Percentiles rank a stretch among this genome's conserved stretches.
Conservation (phyloP, 225 moss, liverwort and hornwort genomes). For the Pleurozium schreberi region DNA sequence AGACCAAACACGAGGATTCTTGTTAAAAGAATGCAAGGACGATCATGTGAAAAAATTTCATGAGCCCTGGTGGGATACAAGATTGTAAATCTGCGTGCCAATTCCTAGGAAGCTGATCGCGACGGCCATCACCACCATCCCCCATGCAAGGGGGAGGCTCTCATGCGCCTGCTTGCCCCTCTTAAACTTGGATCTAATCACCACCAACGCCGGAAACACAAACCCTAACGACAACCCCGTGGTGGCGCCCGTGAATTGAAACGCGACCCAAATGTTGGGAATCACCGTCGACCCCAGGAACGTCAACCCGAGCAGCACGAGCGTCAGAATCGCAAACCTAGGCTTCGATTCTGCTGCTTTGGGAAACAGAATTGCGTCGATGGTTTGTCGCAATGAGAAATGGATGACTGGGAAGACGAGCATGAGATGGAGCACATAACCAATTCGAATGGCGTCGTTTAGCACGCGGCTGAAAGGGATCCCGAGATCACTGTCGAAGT, state of each 20-base stretch:
- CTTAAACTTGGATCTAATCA: slow-evolving; percentile 37
- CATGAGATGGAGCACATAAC: slow-evolving; percentile 73
- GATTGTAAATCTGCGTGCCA: slow-evolving; percentile 68
- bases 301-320: slow-evolving; percentile 30
- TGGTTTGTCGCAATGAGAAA: slow-evolving; percentile 67
- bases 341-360: slow-evolving; percentile 27
- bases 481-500: slow-evolving; percentile 72
- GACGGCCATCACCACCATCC: slow-evolving; percentile 51
- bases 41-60: background rate
- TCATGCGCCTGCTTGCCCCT: slow-evolving; percentile 22
- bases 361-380: slow-evolving; percentile 54
- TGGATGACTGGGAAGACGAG: slow-evolving; percentile 91
- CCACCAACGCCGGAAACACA: slow-evolving; percentile 66
- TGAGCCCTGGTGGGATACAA: slow-evolving; percentile 36
- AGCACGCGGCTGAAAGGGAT: slow-evolving; percentile 54
- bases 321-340: slow-evolving; percentile 36
- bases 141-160: slow-evolving; percentile 59
- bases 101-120: slow-evolving; percentile 59
- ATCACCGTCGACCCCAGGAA: slow-evolving; percentile 69
- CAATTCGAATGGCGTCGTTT: slow-evolving; percentile 69
- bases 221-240: slow-evolving; percentile 73
- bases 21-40: background rate
- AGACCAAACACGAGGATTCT: background rate
- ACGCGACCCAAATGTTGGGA: slow-evolving; percentile 96
- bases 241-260: slow-evolving; percentile 87